A percentile compares a stretch with the other conserved stretches of the same genome.
Conservation (phyloP, 768 basidiomycete species). For the Lactarius sp. region DNA sequence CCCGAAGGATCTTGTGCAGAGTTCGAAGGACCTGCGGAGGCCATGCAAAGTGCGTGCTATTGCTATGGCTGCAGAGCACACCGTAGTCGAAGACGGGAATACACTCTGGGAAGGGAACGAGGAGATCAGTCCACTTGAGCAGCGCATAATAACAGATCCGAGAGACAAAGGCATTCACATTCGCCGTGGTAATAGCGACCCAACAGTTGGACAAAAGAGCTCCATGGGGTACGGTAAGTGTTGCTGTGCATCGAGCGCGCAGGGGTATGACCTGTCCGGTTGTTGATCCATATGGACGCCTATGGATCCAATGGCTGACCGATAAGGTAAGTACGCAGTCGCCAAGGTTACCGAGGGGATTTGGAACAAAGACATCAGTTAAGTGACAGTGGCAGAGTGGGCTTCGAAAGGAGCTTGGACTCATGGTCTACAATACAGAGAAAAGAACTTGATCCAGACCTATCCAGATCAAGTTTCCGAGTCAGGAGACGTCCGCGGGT, state of each 20-base stretch:
- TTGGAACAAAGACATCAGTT: conserved; percentile 3
- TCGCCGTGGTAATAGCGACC: not conserved
- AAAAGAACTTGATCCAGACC: not conserved
- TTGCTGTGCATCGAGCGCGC: not conserved
- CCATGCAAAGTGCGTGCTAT: not conserved
- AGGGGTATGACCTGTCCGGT: not conserved
- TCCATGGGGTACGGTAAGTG: not conserved
- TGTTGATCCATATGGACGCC: conserved; percentile 7
- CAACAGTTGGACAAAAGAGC: not conserved
- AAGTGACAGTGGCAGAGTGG: not conserved
- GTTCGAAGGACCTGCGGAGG: not conserved
- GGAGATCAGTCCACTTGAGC: not conserved
- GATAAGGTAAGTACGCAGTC: not conserved
- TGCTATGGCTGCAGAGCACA: not conserved
- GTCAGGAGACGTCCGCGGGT: too few relatives aligned
- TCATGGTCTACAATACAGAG: too few relatives aligned
- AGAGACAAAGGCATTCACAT: not conserved
- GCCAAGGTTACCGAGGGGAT: not conserved
- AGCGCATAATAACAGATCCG: not conserved
- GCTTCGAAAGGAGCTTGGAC: not conserved
- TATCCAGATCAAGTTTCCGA: too few relatives aligned
- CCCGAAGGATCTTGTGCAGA: not conserved
- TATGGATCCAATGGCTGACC: not conserved
- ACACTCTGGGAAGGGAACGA: not conserved
- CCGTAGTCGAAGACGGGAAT: not conserved